Evolutionary conservation across 345 rosid genomes (phyloP), one percentile per base, ranked within the genome.

Genomic region (Camelina neglecta): DNA sequence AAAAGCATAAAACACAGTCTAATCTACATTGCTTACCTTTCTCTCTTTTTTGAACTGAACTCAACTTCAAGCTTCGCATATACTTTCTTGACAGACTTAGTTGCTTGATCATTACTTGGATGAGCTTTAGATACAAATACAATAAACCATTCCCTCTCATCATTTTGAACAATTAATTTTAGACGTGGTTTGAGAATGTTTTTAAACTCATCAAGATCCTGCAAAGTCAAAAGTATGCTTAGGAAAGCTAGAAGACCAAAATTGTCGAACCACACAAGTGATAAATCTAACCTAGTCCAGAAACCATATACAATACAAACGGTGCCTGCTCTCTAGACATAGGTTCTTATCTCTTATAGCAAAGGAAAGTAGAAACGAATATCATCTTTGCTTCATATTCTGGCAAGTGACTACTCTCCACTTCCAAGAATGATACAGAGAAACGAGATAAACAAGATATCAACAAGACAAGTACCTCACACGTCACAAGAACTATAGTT

Each of bases 141-240:
- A 79, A 92, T 89, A 84, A 95, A 92, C 98, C 97, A 92, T 79
- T 95, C 97, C 68, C 86, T 80, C 82, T 95, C 99, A 44, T 95
- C 98, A 73, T 92, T 95, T 73, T 92, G 97, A 74, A 84, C 92
- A 80, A 95, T 89, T 61, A 90, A 82, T 81, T 89, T 95, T 76
- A 92, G 85, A 49, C 96, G 96, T 12, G 99, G 99, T 76, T 88
- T 92, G 73, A 95, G 93, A 75, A 95, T 95, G 81, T 87, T 88
- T 83, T 87, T 92, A 83, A 90, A 90, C 87, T 95, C 99, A 61
- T 92, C 99, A 84, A 90, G 97, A 86, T 92, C 98, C 99, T 95
- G 85, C 61, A 74, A 80, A 23, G 63, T 42, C 48, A 67, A 79
- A 60, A 7, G 51, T 39, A 44, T 7, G 44, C 54, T 63, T 54